Percentiles rank a stretch among this genome's conserved stretches.
Conservation (phyloP, 164 flowering plant species). For the Macadamia tetraphylla region DNA sequence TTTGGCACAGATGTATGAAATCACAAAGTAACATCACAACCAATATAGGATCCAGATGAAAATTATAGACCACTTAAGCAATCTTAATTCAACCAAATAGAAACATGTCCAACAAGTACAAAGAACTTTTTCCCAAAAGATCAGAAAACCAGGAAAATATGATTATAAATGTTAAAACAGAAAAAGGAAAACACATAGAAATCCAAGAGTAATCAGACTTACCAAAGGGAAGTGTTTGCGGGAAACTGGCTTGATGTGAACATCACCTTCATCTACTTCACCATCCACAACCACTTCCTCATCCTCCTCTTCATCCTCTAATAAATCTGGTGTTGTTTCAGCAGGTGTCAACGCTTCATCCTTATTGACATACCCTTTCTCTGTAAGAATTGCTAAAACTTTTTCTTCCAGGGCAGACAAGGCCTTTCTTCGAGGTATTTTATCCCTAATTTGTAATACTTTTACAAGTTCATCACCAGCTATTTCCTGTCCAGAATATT, state of each 20-base stretch:
- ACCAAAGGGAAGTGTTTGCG: conserved; percentile 62
- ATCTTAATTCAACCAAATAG: too few relatives aligned
- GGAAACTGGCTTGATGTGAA: conserved; percentile 73
- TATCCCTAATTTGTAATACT: conserved; percentile 60
- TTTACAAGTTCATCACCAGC: conserved; percentile 71
- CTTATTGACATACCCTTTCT: conserved; percentile 65
- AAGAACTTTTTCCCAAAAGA: not conserved
- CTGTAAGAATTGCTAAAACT: conserved; percentile 67
- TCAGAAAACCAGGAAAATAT: not conserved
- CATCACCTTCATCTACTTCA: conserved; percentile 98
- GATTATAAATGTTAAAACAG: too few relatives aligned
- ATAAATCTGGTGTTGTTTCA: conserved; percentile 48
- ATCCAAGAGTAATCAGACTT: conserved; percentile 7
- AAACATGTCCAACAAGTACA: not conserved
- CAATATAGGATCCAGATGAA: too few relatives aligned
- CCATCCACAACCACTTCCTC: conserved; percentile 91
- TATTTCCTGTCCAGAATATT: conserved; percentile 58
- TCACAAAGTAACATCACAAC: too few relatives aligned
- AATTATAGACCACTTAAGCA: too few relatives aligned
- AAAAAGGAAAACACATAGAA: too few relatives aligned
- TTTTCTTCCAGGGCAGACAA: conserved; percentile 70
- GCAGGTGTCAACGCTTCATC: conserved; percentile 31
- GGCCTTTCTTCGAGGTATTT: conserved; percentile 89
- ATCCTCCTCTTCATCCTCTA: conserved; percentile 92
- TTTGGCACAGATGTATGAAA: too few relatives aligned